Conservation (phyloP, 306 rosid genomes). For the Comarum palustre region DNA sequence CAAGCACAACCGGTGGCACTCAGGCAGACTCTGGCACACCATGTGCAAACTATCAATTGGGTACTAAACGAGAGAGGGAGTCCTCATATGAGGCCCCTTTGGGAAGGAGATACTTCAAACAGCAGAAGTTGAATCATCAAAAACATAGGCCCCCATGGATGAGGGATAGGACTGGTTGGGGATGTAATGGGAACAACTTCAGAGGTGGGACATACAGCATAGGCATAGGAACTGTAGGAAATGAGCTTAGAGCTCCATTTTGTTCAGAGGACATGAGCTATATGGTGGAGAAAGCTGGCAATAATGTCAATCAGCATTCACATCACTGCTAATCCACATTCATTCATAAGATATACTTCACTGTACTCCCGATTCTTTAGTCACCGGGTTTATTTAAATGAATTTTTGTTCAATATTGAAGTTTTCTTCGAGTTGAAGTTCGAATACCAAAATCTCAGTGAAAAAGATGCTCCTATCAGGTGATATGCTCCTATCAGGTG, state of each 20-base stretch:
- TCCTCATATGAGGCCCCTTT: conserved; percentile 45
- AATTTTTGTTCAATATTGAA: conserved; percentile 53
- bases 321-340: conserved; percentile 53
- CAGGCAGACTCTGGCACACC: conserved; percentile 30
- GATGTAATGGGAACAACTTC: conserved; percentile 42
- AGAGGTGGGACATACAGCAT: conserved; percentile 36
- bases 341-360: conserved; percentile 54
- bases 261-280: conserved; percentile 55
- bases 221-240: conserved; percentile 51
- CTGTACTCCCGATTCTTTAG: conserved; percentile 61
- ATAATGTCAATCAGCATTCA: conserved; percentile 58
- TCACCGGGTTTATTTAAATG: conserved; percentile 50
- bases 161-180: conserved; percentile 44
- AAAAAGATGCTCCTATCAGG: conserved; percentile 14
- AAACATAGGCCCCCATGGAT: conserved; percentile 57
- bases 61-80: conserved; percentile 47
- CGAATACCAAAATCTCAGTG: conserved; percentile 10
- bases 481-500: conserved; percentile 15
- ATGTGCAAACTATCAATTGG: conserved; percentile 31
- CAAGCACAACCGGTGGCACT: conserved; percentile 51
- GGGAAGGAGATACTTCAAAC: conserved; percentile 69
- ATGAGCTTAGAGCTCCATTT: conserved; percentile 44
- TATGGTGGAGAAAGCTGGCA: conserved; percentile 60
- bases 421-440: conserved; percentile 21
- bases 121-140: conserved; percentile 77